phyloP scores from a whole-genome alignment of 2,329 filamentous ascomycete genomes.

The Penicillium psychrosexuale region DNA sequence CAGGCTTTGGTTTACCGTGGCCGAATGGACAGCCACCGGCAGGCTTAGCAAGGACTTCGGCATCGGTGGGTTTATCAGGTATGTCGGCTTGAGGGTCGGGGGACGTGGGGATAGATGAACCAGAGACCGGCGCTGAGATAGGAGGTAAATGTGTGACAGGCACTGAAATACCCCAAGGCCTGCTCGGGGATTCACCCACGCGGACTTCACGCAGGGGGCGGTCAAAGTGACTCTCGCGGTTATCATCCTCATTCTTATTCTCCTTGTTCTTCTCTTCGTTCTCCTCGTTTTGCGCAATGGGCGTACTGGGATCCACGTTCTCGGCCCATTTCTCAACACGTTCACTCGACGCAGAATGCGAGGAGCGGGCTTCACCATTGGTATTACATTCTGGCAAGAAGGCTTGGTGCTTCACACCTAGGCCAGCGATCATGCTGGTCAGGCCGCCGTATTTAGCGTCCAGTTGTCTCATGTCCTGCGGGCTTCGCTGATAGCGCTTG shows the following conservation, averaged over 20 bases:
- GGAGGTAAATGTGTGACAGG: conserved; percentile 52
- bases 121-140: conserved; percentile 29
- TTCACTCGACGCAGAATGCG: conserved; percentile 55
- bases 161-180: conserved; percentile 88
- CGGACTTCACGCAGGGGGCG: conserved; percentile 81
- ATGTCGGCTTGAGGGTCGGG: conserved; percentile 18
- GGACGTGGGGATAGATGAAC: conserved; percentile 17
- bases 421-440: conserved; percentile 88
- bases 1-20: conserved; percentile 23
- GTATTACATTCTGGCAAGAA: conserved; percentile 63
- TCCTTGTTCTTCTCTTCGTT: conserved; percentile 33
- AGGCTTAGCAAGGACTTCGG: conserved; percentile 19
- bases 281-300: conserved; percentile 34
- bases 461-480: conserved; percentile 78
- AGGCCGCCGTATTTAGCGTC: conserved; percentile 93
- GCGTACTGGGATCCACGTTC: conserved; percentile 59
- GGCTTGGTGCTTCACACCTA: conserved; percentile 82
- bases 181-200: conserved; percentile 88
- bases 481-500: conserved; percentile 81
- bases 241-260: conserved; percentile 50
- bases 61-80: conserved; percentile 10
- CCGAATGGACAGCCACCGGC: conserved; percentile 38
- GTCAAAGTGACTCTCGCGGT: conserved; percentile 73
- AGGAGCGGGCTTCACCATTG: conserved; percentile 28
- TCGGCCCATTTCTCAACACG: conserved; percentile 85